Conservation (phyloP, 192 early-diverging fungal genomes). For the Gaertneriomyces sp. region DNA sequence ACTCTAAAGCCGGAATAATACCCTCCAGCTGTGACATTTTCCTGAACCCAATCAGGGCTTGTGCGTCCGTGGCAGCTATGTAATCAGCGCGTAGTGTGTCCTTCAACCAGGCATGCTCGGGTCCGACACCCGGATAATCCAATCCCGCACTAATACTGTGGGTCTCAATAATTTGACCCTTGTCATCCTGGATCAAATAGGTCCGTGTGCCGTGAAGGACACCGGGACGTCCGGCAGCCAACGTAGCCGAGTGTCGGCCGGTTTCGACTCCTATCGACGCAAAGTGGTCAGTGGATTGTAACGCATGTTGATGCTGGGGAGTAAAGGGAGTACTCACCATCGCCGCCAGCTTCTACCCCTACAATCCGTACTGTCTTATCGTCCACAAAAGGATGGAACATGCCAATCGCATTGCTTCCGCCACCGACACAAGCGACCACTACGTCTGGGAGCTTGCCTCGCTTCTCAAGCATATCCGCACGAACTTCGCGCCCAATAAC, state of each 20-base stretch:
- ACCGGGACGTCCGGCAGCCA: constrained; percentile 78
- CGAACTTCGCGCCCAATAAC: constrained; percentile 90
- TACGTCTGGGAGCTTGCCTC: constrained; percentile 81
- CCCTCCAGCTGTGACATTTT: constrained; percentile 54
- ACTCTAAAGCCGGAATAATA: constrained; percentile 95
- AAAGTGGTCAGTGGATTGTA: neutral
- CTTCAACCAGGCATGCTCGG: constrained; percentile 92
- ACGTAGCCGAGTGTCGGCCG: constrained; percentile 83
- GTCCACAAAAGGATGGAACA: constrained; percentile 92
- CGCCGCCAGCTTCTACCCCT: constrained; percentile 94
- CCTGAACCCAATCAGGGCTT: constrained; percentile 80
- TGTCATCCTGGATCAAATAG: constrained; percentile 87
- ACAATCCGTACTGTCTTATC: constrained; percentile 80
- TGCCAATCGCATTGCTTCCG: constrained; percentile 95
- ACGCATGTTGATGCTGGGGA: neutral
- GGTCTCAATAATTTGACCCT: constrained; percentile 96
- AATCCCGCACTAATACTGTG: constrained; percentile 94
- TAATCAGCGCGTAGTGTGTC: constrained; percentile 80
- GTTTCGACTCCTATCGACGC: constrained; percentile 57
- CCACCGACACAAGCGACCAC: constrained; percentile 98
- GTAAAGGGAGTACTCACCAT: constrained; percentile 50
- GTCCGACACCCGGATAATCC: constrained; percentile 97
- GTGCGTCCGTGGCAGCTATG: constrained; percentile 69
- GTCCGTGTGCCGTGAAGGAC: constrained; percentile 97
- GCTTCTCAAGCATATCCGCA: constrained; percentile 76